phyloP scores from a whole-genome alignment of 1,284 basidiomycete genomes.

The Termitomyces sp. region DNA sequence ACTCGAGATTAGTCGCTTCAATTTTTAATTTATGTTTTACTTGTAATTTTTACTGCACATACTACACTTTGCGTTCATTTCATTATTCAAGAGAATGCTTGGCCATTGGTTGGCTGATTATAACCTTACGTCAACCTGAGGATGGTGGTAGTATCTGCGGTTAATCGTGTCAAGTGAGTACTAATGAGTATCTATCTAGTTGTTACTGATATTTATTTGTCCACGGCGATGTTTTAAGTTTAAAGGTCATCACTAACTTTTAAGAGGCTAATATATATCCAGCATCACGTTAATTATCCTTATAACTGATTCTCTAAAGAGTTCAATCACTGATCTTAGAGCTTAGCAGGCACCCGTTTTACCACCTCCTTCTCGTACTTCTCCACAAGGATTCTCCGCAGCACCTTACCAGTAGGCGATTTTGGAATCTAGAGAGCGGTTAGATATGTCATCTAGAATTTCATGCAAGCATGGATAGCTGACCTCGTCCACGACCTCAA shows the following conservation, averaged over 20 bases:
- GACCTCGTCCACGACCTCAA: constrained; percentile 58
- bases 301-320: neutral
- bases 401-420: constrained; percentile 62
- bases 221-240: neutral
- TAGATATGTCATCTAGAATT: neutral
- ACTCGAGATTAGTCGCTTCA: neutral
- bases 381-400: constrained; percentile 55
- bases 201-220: neutral
- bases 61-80: too few species aligned
- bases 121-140: too few species aligned
- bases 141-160: too few species aligned
- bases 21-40: neutral
- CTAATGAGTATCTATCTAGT: neutral
- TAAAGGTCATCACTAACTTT: neutral
- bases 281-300: neutral
- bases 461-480: constrained; percentile 12
- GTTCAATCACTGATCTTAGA: constrained; percentile 18
- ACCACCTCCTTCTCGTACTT: constrained; percentile 37
- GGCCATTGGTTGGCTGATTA: too few species aligned
- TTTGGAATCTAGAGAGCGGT: constrained; percentile 43
- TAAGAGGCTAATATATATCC: neutral
- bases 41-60: neutral
- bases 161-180: too few species aligned
- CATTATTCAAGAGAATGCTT: too few species aligned
- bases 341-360: constrained; percentile 28